These are phyloP conservation scores for Ustilago sp. DNA, from an alignment of 1,284 basidiomycete genomes.

Conservation along the genomic window DNA sequence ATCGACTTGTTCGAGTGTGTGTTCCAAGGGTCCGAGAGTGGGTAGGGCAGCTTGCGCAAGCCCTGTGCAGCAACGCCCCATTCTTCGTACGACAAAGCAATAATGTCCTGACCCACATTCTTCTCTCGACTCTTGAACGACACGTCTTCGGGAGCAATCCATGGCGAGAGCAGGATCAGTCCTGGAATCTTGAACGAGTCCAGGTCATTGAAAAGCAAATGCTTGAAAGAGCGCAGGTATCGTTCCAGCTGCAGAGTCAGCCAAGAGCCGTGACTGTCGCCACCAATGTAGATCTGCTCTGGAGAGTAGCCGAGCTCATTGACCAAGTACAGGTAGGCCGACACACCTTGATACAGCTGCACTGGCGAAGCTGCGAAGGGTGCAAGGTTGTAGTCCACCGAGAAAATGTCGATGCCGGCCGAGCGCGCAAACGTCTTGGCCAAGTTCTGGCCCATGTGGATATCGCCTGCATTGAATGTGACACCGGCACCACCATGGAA, in stretches of 20 bases:
- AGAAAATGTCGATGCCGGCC: conserved; percentile 60
- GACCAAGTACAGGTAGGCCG: conserved; percentile 60
- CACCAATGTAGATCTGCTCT: conserved; percentile 64
- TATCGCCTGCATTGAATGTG: conserved; percentile 64
- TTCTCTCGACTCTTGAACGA: conserved; percentile 48
- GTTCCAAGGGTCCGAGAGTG: conserved; percentile 46
- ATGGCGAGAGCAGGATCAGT: conserved; percentile 59
- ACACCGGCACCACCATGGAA: conserved; percentile 68
- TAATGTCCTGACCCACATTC: conserved; percentile 57
- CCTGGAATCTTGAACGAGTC: conserved; percentile 42
- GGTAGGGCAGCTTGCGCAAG: conserved; percentile 32
- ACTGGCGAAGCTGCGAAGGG: conserved; percentile 60
- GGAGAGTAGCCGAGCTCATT: conserved; percentile 60
- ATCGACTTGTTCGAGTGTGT: conserved; percentile 45
- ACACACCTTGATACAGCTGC: conserved; percentile 60
- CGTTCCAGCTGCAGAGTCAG: conserved; percentile 60
- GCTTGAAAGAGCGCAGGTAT: conserved; percentile 59
- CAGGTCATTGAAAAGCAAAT: conserved; percentile 35
- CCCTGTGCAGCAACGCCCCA: conserved; percentile 57
- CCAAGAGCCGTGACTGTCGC: conserved; percentile 64
- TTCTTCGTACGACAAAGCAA: conserved; percentile 46
- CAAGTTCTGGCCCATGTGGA: conserved; percentile 63
- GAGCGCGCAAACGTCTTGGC: conserved; percentile 54
- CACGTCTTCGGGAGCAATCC: conserved; percentile 43
- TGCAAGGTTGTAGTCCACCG: conserved; percentile 67